phyloP scores from a whole-genome alignment of 2,329 filamentous ascomycete species.

The Fulvia fulva region DNA sequence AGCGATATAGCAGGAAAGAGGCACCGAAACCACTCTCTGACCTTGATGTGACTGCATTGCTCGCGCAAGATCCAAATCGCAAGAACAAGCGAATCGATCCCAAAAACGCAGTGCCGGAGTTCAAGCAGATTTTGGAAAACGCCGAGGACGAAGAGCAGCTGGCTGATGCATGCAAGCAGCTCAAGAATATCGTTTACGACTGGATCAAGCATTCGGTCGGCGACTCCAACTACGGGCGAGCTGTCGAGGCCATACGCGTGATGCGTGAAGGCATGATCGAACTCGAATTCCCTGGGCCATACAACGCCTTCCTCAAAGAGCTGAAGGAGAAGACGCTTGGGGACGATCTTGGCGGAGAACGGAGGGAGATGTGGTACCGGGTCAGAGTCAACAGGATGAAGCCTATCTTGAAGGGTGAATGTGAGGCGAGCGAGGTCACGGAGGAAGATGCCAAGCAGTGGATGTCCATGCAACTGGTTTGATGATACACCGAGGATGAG shows the following conservation, averaged over 20 bases:
- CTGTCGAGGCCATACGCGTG: constrained; percentile 69
- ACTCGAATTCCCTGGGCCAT: constrained; percentile 70
- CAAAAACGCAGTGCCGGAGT: constrained; percentile 82
- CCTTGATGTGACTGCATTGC: constrained; percentile 76
- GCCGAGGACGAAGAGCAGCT: constrained; percentile 59
- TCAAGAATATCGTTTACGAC: constrained; percentile 65
- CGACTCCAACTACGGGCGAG: constrained; percentile 68
- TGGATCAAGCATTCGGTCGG: constrained; percentile 71
- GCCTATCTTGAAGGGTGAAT: constrained; percentile 63
- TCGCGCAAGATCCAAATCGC: constrained; percentile 51
- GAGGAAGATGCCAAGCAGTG: constrained; percentile 61
- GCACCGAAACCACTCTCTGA: constrained; percentile 80
- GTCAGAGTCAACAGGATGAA: constrained; percentile 66
- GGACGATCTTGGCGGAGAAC: constrained; percentile 69
- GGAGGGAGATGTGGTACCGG: constrained; percentile 77
- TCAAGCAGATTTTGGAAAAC: constrained; percentile 70
- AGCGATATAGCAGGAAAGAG: constrained; percentile 56
- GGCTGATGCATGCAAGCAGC: constrained; percentile 66
- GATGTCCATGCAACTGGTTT: constrained; percentile 53
- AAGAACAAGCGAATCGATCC: constrained; percentile 55
- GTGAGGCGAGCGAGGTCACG: constrained; percentile 62
- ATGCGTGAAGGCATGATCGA: constrained; percentile 74
- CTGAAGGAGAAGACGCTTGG: constrained; percentile 70
- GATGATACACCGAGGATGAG: constrained; percentile 14
- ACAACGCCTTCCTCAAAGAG: constrained; percentile 67